Evolutionary conservation across 2,329 filamentous ascomycete genomes (phyloP), one percentile per base, ranked within the genome.

Genomic region (Penicillium verrucosum): DNA sequence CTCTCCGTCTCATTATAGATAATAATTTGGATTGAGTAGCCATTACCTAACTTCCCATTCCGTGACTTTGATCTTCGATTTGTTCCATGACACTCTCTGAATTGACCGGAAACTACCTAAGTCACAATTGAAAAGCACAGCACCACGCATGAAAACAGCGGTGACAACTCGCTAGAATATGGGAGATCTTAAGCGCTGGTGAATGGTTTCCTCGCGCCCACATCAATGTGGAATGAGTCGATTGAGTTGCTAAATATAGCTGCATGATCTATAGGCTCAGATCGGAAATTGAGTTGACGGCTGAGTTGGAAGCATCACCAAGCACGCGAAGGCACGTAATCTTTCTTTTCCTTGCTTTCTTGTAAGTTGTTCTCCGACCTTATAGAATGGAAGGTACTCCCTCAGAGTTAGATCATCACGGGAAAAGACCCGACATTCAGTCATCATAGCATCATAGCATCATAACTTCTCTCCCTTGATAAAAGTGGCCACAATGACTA

Each of bases 351-450:
- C 18, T 21, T 38, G 36, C 5, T 2, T 23, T 4, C 21, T 23
- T 41, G 14, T 21, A 8, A 8, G 2, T 8, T 41, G 6, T 25
- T 41, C 38, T 40, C 37, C 16, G 16, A 43, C 0, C 23, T 43
- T 43, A 7, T 7, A n/a, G 5, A n/a, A 27, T 27, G 5, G 23
- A 9, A 11, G 21, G 14, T 51, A 60, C 52, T 36, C 44, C 37
- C 56, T 54, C 51, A 56, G 16, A 30, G 44, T 63, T 51, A 54
- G 12, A 56, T 63, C 60, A 62, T 56, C 27, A 25, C n/a, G n/a
- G 45, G 48, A 21, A 49, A 23, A 25, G 32, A 42, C 21, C 36
- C 51, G 49, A n/a, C 4, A 36, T 57, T 59, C 52, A 43, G 54
- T 61, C 56, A 56, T 51, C 1, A 29, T 51, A 45, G 29, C 57